These are phyloP conservation scores for Musa schizocarpa DNA, from an alignment of 176 grass and related monocot species.

Conservation along the genomic window DNA sequence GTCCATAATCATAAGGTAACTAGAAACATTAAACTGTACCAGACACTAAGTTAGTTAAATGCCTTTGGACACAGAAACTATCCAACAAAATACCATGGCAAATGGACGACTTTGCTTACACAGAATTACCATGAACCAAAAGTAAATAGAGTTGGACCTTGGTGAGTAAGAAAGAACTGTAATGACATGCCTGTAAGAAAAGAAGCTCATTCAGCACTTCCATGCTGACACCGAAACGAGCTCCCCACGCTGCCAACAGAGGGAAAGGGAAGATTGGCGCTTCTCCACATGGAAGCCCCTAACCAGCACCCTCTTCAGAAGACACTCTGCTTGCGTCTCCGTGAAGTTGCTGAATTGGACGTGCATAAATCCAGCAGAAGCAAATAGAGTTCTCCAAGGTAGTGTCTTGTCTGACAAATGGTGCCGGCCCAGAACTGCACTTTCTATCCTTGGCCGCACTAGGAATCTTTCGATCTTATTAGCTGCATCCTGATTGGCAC, in stretches of 20 bases:
- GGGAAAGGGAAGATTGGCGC: constrained; percentile 17
- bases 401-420: constrained; percentile 18
- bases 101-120: not conserved
- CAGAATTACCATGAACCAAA: no score
- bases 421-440: constrained; percentile 3
- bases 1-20: not conserved
- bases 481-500: constrained; percentile 21
- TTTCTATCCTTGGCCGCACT: constrained; percentile 39
- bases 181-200: no score
- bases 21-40: constrained; percentile 8
- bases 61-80: constrained; percentile 10
- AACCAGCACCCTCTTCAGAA: constrained; percentile 30
- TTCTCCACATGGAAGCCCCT: constrained; percentile 49
- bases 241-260: constrained; percentile 43
- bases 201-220: constrained; percentile 28
- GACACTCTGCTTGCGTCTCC: constrained; percentile 63
- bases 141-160: no score
- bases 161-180: no score
- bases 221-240: constrained; percentile 47
- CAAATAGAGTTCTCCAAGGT: constrained; percentile 32
- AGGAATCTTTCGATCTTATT: constrained; percentile 43
- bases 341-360: constrained; percentile 38
- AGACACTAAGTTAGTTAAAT: constrained; percentile 11
- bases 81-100: constrained; percentile 21
- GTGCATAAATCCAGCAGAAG: constrained; percentile 25